phyloP scores from a whole-genome alignment of 306 rosid genomes.

The Malus sylvestris region DNA sequence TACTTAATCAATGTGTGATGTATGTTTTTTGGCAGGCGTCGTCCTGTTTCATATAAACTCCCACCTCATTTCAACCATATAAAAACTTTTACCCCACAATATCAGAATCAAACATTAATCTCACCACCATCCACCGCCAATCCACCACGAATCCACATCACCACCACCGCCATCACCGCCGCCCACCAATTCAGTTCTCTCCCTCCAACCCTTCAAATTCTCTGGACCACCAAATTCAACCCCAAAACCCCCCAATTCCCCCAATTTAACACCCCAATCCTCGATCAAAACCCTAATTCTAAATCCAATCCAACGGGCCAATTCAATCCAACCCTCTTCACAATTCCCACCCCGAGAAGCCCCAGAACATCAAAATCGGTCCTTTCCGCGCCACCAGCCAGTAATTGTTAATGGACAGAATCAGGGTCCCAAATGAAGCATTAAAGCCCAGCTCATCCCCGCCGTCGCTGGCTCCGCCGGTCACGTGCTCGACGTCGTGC shows the following conservation, averaged over 20 bases:
- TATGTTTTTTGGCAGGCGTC: too few species aligned
- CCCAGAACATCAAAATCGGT: background rate
- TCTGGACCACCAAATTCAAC: background rate
- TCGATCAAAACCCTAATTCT: conserved; percentile 1
- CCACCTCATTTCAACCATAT: background rate
- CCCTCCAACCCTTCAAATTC: background rate
- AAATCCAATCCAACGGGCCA: background rate
- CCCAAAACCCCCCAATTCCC: background rate
- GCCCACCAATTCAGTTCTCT: background rate
- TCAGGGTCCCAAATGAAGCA: conserved; percentile 20
- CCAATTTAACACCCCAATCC: background rate
- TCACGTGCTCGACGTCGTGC: conserved; percentile 37
- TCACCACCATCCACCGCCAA: background rate
- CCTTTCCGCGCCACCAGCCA: background rate
- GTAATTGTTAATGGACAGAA: conserved; percentile 44
- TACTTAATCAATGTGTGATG: too few species aligned
- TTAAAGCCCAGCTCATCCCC: conserved; percentile 18
- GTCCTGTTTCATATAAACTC: background rate
- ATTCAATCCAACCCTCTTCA: background rate
- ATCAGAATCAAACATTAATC: background rate
- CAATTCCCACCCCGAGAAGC: background rate
- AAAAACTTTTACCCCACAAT: background rate
- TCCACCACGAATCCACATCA: background rate
- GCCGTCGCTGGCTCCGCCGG: background rate
- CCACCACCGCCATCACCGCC: background rate